phyloP scores from a whole-genome alignment of 2,329 filamentous ascomycete species.

The Ophiostoma ulmi region DNA sequence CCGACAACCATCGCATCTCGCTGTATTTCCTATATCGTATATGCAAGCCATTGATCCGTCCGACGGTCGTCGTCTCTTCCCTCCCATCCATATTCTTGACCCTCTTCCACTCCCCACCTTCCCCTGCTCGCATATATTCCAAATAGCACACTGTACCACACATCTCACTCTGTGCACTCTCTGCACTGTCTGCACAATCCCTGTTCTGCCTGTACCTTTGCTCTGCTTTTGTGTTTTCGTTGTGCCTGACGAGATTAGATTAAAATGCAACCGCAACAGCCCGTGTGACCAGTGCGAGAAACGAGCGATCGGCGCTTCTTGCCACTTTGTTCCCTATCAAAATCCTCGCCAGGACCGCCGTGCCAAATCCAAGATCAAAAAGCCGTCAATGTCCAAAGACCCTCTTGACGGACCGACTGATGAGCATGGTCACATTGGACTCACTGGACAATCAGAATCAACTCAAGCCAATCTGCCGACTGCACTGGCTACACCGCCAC shows the following conservation, averaged over 20 bases:
- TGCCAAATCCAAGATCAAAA: conserved; percentile 6
- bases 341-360: neutral
- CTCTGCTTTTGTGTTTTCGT: conserved; percentile 7
- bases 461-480: neutral
- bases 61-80: neutral
- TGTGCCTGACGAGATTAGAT: conserved; percentile 14
- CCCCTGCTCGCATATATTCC: neutral
- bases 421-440: neutral
- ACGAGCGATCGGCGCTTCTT: conserved; percentile 29
- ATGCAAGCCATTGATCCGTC: neutral
- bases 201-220: neutral
- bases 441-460: neutral
- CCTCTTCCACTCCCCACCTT: neutral
- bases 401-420: neutral
- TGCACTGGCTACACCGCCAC: neutral
- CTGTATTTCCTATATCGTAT: neutral
- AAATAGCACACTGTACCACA: conserved; percentile 5
- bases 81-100: neutral
- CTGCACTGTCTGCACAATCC: neutral
- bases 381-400: neutral
- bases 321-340: conserved; percentile 28
- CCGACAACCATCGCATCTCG: neutral
- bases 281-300: conserved; percentile 33
- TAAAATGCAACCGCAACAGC: conserved; percentile 33
- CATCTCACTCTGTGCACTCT: neutral